Evolutionary conservation across 805 yeast genomes (phyloP), one percentile per base, ranked within the genome.

Genomic region (Yamadazyma scolyti): DNA sequence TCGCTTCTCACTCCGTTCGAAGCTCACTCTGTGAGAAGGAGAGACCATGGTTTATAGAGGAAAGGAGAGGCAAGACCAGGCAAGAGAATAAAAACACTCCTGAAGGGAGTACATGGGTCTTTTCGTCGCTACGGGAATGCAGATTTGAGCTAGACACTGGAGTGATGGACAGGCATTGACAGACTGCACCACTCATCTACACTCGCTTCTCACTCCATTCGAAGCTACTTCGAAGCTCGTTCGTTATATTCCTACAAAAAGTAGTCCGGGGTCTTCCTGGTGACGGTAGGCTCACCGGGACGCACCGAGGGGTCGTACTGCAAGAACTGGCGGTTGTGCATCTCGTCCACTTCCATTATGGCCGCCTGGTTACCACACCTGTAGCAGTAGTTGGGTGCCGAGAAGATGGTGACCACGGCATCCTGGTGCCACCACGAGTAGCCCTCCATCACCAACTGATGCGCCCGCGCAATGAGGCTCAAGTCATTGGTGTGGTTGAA

Each of bases 321-420:
- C 61, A 90, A 67, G 58, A 88, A 87, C 57, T 81, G 94, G 74
- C 85, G 81, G 58, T 84, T 80, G 61, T 86, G 90, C 56, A 80
- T 82, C 60, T 89, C 97, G 58, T 89, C 96, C 40, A 89, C 96
- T 65, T 89, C 96, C 97, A 89, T 89, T 47, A 89, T 86, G 22
- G 96, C 96, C 25, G 97, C 97, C 68, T 87, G 96, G 65, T 89
- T 89, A 50, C 97, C 97, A 68, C 97, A 89, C 65, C 97, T 75
- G 61, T 89, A 89, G 64, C 97, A 89, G 60, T 89, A 89, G 61
- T 89, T 89, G 39, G 97, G 97, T 17, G 97, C 97, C 38, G 87
- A 77, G 58, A 88, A 89, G 35, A 89, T 87, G 19, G 97, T 89
- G 24, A 89, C 97, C 27, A 89, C 97, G 39, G 79, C 75, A 65